These are phyloP conservation scores for Galerina sulciceps DNA, from an alignment of 768 basidiomycete species.

Conservation along the genomic window DNA sequence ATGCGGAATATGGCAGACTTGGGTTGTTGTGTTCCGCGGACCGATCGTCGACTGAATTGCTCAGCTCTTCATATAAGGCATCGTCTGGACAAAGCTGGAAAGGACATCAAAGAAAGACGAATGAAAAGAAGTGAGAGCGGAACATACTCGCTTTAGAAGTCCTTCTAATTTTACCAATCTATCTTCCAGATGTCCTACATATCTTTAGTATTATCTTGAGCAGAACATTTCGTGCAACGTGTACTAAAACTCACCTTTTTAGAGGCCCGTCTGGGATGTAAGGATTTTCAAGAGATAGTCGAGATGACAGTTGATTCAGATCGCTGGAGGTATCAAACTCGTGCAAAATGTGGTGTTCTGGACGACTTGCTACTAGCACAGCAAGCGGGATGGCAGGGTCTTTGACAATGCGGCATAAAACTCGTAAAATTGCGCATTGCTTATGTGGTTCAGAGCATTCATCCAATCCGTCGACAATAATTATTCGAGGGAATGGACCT, in stretches of 20 bases:
- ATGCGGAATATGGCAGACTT: neutral
- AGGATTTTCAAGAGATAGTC: no score
- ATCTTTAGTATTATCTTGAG: constrained; percentile 32
- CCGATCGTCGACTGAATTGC: constrained; percentile 30
- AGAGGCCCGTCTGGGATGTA: constrained; percentile 45
- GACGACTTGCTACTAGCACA: no score
- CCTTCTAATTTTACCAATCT: constrained; percentile 65
- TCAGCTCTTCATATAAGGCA: constrained; percentile 62
- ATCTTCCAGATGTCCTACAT: constrained; percentile 64
- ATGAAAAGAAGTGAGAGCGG: no score
- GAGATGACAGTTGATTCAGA: no score
- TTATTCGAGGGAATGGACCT: no score
- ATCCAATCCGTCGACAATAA: no score
- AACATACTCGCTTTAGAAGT: constrained; percentile 45
- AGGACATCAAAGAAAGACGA: neutral
- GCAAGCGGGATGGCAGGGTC: no score
- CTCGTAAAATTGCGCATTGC: no score
- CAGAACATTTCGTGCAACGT: neutral
- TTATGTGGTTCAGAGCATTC: no score
- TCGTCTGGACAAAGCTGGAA: constrained; percentile 56
- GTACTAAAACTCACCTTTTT: constrained; percentile 48
- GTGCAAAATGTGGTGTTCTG: no score
- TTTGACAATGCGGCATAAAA: no score
- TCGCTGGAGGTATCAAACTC: no score
- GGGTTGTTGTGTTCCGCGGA: constrained; percentile 20